Conservation (phyloP, 768 basidiomycete species). For the Auricularia heimuer region DNA sequence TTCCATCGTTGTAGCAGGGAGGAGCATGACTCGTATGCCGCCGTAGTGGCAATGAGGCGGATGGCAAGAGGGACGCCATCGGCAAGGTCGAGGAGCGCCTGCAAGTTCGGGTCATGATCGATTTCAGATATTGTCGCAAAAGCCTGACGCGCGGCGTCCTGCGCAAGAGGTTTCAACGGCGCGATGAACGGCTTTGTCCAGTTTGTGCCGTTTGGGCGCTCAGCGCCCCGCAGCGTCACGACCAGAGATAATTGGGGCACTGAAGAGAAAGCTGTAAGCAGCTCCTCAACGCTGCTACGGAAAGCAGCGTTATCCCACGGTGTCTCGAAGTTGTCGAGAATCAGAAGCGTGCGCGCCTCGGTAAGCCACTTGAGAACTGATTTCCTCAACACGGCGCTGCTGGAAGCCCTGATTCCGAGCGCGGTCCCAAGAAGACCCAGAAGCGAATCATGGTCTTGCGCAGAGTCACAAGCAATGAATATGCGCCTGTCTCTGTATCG, state of each 20-base stretch:
- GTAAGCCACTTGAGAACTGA: not conserved
- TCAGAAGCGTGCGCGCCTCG: not conserved
- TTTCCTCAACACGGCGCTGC: not conserved
- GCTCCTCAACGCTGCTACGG: constrained; percentile 13
- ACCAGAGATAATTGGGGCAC: constrained; percentile 12
- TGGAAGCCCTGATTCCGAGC: not conserved
- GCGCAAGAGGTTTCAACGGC: constrained; percentile 12
- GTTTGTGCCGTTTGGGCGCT: constrained; percentile 13
- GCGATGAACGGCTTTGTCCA: constrained; percentile 15
- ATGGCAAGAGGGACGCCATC: constrained; percentile 20
- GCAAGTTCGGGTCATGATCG: constrained; percentile 15
- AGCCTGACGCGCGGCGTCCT: constrained; percentile 11
- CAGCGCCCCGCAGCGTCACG: constrained; percentile 16
- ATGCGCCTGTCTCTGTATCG: constrained; percentile 18
- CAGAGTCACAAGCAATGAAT: constrained; percentile 26
- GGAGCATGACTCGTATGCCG: constrained; percentile 6
- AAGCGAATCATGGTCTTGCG: not conserved
- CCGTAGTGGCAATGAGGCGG: constrained; percentile 24
- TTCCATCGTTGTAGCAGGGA: constrained; percentile 6
- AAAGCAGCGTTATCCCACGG: constrained; percentile 13
- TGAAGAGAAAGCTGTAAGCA: constrained; percentile 11
- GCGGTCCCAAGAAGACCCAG: not conserved
- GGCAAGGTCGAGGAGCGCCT: constrained; percentile 11
- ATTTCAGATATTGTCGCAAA: constrained; percentile 15
- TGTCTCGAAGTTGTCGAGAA: constrained; percentile 17